These are phyloP conservation scores for Monilinia fructigena DNA, from an alignment of 2,329 filamentous ascomycete genomes.

Conservation along the genomic window DNA sequence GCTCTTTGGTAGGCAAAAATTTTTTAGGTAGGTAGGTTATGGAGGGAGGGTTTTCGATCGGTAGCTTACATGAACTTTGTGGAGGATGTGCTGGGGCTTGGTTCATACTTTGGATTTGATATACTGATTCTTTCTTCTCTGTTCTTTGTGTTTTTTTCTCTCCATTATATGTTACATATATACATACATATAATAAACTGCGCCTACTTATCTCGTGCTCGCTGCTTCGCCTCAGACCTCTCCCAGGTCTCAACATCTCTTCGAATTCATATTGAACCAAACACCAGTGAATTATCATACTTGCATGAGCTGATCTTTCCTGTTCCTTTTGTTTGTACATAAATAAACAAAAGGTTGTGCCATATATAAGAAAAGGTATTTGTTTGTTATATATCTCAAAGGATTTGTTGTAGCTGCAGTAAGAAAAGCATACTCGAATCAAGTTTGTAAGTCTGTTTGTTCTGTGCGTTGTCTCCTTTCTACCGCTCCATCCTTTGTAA, in stretches of 20 bases:
- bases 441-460: constrained; percentile 20
- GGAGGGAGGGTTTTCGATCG: not conserved
- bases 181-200: not conserved
- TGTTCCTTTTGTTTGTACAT: constrained; percentile 2
- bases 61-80: constrained; percentile 16
- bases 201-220: constrained; percentile 7
- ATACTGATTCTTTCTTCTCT: not conserved
- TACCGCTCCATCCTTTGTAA: not conserved
- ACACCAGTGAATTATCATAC: not conserved
- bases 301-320: not conserved
- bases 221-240: constrained; percentile 14
- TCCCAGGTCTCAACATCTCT: not conserved
- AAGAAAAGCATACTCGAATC: constrained; percentile 16
- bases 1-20: not conserved
- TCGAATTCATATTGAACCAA: not conserved
- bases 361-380: constrained; percentile 6
- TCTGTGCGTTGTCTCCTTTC: constrained; percentile 15
- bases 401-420: constrained; percentile 12
- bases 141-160: not conserved
- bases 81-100: constrained; percentile 15
- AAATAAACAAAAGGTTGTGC: constrained; percentile 13
- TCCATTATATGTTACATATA: not conserved
- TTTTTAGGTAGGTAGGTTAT: not conserved
- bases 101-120: not conserved
- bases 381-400: constrained; percentile 3